These are phyloP conservation scores for Chalaropsis thielavioides DNA, from an alignment of 2,329 filamentous ascomycete genomes.

Conservation along the genomic window DNA sequence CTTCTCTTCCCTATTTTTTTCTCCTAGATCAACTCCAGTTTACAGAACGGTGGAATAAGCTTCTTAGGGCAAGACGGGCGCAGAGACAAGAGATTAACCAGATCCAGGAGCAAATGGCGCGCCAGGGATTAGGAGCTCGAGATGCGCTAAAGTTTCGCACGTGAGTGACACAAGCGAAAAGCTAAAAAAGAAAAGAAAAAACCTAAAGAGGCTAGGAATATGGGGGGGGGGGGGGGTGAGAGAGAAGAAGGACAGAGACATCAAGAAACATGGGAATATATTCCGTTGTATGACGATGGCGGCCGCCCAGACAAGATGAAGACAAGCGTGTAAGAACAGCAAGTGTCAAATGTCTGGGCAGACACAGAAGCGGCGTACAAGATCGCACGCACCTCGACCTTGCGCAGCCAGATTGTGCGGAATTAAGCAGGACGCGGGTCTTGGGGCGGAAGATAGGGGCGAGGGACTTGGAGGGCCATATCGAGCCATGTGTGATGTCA, in stretches of 20 bases:
- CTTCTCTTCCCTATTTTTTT: neutral
- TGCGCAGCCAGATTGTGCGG: neutral
- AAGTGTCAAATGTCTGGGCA: neutral
- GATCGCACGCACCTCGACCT: too few species aligned
- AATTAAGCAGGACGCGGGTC: neutral
- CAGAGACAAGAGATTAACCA: neutral
- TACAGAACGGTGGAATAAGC: neutral
- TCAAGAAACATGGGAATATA: neutral
- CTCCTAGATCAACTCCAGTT: slow-evolving; percentile 3
- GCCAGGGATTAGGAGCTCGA: slow-evolving; percentile 1
- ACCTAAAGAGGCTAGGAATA: neutral
- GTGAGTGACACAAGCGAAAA: neutral
- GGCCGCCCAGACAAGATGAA: neutral
- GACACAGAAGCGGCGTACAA: neutral
- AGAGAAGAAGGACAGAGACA: neutral
- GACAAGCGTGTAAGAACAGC: neutral
- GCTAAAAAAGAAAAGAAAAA: neutral
- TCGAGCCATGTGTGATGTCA: neutral
- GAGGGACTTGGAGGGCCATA: too few species aligned
- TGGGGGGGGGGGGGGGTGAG: neutral
- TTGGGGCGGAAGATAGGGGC: neutral
- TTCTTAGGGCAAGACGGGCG: neutral
- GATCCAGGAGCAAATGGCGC: neutral
- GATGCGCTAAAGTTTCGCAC: neutral
- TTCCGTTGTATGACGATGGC: neutral